Conservation (phyloP, 345 rosid genomes). For the Noccaea caerulescens region DNA sequence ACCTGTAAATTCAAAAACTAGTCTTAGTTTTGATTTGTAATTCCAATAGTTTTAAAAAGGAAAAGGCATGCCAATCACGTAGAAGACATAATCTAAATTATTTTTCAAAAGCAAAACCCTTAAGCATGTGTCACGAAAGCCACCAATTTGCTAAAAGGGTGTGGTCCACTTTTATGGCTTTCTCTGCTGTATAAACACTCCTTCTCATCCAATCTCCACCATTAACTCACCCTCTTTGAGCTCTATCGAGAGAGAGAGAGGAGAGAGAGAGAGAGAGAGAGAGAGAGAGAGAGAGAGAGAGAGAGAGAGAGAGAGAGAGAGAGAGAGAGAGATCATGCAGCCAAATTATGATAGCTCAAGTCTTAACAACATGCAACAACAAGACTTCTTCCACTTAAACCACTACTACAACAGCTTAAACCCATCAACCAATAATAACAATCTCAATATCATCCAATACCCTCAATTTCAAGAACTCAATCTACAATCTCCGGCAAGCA, state of each 20-base stretch:
- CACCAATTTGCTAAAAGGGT: slow-evolving; percentile 39
- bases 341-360: slow-evolving; percentile 55
- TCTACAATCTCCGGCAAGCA: slow-evolving; percentile 59
- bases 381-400: slow-evolving; percentile 49
- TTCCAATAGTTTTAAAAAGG: not conserved
- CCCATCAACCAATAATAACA: slow-evolving; percentile 41
- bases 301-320: slow-evolving; percentile 5
- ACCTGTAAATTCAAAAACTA: not conserved
- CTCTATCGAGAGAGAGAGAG: slow-evolving; percentile 16
- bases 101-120: slow-evolving; percentile 38
- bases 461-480: slow-evolving; percentile 46
- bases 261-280: slow-evolving; percentile 3
- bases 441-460: slow-evolving; percentile 44
- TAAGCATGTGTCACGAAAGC: slow-evolving; percentile 38
- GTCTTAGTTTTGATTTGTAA: not conserved
- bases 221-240: slow-evolving; percentile 38
- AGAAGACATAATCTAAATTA: slow-evolving; percentile 48
- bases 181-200: slow-evolving; percentile 50
- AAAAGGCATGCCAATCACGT: slow-evolving; percentile 27
- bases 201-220: slow-evolving; percentile 41
- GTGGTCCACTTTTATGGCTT: slow-evolving; percentile 57
- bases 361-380: slow-evolving; percentile 44
- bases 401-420: slow-evolving; percentile 46
- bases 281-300: not conserved
- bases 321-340: slow-evolving; percentile 35